Conservation (phyloP, 805 yeast genomes). For the Candida morakotiae region DNA sequence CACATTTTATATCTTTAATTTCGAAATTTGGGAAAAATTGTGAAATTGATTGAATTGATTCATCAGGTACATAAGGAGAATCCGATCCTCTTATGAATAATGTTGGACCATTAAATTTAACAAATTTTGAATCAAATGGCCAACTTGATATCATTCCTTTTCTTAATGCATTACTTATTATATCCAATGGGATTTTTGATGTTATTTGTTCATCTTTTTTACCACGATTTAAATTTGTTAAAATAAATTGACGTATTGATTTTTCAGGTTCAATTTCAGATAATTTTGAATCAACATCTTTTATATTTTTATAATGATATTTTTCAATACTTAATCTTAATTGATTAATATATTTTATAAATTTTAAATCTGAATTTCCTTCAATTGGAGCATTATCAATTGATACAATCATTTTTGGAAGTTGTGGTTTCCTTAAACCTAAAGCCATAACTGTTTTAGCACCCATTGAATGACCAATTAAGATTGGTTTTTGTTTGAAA, state of each 20-base stretch:
- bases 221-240: slow-evolving; percentile 60
- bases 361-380: slow-evolving; percentile 46
- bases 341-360: slow-evolving; percentile 63
- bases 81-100: slow-evolving; percentile 76
- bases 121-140: slow-evolving; percentile 58
- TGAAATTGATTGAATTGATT: slow-evolving; percentile 68
- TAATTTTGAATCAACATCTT: slow-evolving; percentile 66
- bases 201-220: slow-evolving; percentile 36
- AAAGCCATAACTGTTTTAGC: slow-evolving; percentile 92
- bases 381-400: slow-evolving; percentile 92
- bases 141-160: slow-evolving; percentile 67
- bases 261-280: slow-evolving; percentile 56
- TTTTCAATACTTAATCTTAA: slow-evolving; percentile 54
- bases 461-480: slow-evolving; percentile 87
- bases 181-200: slow-evolving; percentile 67
- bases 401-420: slow-evolving; percentile 59
- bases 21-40: slow-evolving; percentile 75
- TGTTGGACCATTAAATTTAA: slow-evolving; percentile 66
- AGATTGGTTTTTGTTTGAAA: slow-evolving; percentile 43
- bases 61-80: slow-evolving; percentile 80
- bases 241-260: slow-evolving; percentile 68
- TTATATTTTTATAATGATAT: slow-evolving; percentile 42
- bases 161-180: slow-evolving; percentile 62
- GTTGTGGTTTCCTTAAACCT: slow-evolving; percentile 61
- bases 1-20: slow-evolving; percentile 70